Conservation (phyloP, 768 basidiomycete species). For the Hygrocybe punicea region DNA sequence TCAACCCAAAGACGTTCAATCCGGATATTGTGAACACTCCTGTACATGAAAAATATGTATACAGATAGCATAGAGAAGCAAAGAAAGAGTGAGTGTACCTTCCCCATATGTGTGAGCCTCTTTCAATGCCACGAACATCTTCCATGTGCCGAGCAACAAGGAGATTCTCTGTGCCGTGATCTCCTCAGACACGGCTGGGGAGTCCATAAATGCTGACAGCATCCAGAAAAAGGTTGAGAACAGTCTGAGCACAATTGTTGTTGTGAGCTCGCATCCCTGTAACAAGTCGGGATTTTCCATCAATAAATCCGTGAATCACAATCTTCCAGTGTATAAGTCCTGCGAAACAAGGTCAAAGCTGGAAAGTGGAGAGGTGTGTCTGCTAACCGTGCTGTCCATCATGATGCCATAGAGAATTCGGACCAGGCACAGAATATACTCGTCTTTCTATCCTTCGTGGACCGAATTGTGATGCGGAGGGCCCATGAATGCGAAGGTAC, state of each 20-base stretch:
- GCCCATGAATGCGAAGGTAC: conserved; percentile 20
- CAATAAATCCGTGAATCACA: conserved; percentile 42
- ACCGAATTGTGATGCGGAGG: conserved; percentile 21
- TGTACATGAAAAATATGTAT: conserved; percentile 2
- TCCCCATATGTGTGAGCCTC: conserved; percentile 35
- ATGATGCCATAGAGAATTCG: conserved; percentile 27
- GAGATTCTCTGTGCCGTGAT: conserved; percentile 36
- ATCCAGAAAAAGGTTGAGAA: conserved; percentile 34
- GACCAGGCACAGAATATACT: conserved; percentile 33
- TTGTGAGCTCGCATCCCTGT: conserved; percentile 33
- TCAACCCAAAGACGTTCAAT: conserved; percentile 42
- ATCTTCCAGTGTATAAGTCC: conserved; percentile 37
- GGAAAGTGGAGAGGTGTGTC: conserved; percentile 8
- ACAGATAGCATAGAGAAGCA: conserved; percentile 29
- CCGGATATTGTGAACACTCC: conserved; percentile 40
- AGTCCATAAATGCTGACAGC: conserved; percentile 24
- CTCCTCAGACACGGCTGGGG: conserved; percentile 13
- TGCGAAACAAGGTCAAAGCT: conserved; percentile 24
- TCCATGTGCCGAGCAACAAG: conserved; percentile 34
- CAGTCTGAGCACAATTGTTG: conserved; percentile 42
- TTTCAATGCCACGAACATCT: conserved; percentile 12
- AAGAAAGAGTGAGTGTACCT: too few relatives aligned
- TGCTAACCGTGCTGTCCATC: conserved; percentile 29
- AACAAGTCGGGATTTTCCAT: conserved; percentile 39
- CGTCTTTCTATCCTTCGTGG: conserved; percentile 21